Evolutionary conservation across 176 grass and related monocot genomes (phyloP).

Genomic region (Oropetium thomaeum): DNA sequence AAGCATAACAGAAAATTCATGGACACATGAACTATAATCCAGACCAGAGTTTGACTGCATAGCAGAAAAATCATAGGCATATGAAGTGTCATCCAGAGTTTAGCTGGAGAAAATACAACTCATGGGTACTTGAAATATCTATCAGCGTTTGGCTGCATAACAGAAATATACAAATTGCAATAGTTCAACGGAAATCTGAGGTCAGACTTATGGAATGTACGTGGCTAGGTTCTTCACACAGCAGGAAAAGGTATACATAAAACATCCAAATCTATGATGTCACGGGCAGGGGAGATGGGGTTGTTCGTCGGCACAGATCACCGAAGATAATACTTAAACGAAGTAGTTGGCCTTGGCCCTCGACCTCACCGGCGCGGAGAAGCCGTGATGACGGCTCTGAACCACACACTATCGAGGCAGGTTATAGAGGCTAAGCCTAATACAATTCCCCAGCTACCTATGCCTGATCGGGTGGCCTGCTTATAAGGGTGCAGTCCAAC

Average conservation of each 20-base stretch:
- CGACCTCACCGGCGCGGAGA: too few relatives aligned
- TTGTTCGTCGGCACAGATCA: too few relatives aligned
- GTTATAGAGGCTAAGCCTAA: too few relatives aligned
- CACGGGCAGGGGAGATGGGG: too few relatives aligned
- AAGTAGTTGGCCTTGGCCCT: too few relatives aligned
- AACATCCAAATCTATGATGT: too few relatives aligned
- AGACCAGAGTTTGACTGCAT: background rate
- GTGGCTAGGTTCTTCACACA: slow-evolving; percentile 13
- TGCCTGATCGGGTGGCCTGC: too few relatives aligned
- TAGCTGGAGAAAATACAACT: background rate
- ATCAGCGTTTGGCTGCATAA: background rate
- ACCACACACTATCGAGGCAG: too few relatives aligned
- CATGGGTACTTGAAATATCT: background rate
- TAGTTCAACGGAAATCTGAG: background rate
- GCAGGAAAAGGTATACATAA: background rate
- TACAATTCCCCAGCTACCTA: too few relatives aligned
- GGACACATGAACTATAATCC: background rate
- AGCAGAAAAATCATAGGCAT: background rate
- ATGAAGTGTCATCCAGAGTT: background rate
- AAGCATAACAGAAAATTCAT: background rate
- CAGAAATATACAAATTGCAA: slow-evolving; percentile 17
- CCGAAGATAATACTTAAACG: too few relatives aligned
- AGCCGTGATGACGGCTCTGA: too few relatives aligned
- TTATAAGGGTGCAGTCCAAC: too few relatives aligned
- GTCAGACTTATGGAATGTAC: background rate